Conservation (phyloP, 2,329 filamentous ascomycete genomes). For the Penicillium nordicum region DNA sequence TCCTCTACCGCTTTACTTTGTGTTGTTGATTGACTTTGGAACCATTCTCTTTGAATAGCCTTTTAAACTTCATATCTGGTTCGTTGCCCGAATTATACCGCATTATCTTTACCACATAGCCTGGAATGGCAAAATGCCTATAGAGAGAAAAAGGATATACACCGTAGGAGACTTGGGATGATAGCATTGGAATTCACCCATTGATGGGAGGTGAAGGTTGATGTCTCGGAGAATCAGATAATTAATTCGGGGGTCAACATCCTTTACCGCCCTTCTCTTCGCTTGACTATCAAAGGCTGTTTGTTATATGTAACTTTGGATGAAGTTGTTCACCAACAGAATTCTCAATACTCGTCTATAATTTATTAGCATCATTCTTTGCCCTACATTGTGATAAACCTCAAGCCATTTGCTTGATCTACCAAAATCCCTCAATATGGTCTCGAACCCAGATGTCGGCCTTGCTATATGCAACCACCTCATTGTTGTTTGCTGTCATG, state of each 20-base stretch:
- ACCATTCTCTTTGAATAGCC: no score
- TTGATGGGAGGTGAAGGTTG: background rate
- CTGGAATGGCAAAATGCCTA: slow-evolving; percentile 7
- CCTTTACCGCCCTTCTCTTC: background rate
- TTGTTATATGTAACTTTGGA: background rate
- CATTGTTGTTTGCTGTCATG: slow-evolving; percentile 80
- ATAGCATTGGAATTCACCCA: no score
- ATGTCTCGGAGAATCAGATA: no score
- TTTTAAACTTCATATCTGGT: no score
- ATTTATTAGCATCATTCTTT: background rate
- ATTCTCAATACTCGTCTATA: background rate
- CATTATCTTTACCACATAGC: slow-evolving; percentile 4
- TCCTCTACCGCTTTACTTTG: background rate
- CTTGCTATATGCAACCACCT: slow-evolving; percentile 48
- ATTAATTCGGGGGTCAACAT: no score
- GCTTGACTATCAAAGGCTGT: background rate
- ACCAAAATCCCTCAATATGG: background rate
- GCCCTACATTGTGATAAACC: background rate
- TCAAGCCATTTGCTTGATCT: background rate
- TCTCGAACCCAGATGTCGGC: background rate
- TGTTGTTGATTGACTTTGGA: background rate
- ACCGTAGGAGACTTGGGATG: background rate
- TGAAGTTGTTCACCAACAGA: background rate
- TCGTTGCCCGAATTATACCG: no score
- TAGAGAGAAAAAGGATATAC: slow-evolving; percentile 8